These are phyloP conservation scores for Gleditsia sinensis DNA, from an alignment of 306 rosid species.

Conservation along the genomic window DNA sequence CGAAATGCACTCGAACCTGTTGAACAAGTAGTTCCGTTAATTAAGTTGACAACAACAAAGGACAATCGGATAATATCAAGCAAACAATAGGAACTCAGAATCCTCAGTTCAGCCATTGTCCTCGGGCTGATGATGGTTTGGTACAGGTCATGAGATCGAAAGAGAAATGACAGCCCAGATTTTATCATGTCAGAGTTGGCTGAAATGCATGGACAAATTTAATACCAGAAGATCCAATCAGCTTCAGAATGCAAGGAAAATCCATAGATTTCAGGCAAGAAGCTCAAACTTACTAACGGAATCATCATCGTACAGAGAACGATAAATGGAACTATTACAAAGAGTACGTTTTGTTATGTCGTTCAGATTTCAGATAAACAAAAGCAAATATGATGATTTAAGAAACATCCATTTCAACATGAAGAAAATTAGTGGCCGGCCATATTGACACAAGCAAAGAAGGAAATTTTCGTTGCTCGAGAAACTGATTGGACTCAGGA, in stretches of 20 bases:
- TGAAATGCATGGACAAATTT: constrained; percentile 5
- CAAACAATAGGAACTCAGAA: background rate
- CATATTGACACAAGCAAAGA: background rate
- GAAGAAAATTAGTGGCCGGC: background rate
- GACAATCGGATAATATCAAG: background rate
- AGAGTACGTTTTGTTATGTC: background rate
- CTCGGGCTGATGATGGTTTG: background rate
- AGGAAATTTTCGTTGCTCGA: background rate
- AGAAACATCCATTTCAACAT: constrained; percentile 1
- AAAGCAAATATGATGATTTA: constrained; percentile 5
- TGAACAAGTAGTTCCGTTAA: constrained; percentile 22
- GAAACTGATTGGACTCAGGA: background rate
- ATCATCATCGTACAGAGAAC: constrained; percentile 22
- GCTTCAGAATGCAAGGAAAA: background rate
- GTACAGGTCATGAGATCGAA: background rate
- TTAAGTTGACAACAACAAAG: constrained; percentile 20
- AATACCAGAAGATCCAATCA: background rate
- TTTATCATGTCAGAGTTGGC: background rate
- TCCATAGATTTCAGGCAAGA: constrained; percentile 1
- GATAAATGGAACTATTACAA: background rate
- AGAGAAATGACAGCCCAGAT: background rate
- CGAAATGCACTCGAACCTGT: constrained; percentile 72
- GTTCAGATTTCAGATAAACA: constrained; percentile 10
- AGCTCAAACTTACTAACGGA: constrained; percentile 18
- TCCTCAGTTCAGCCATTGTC: background rate